phyloP scores from a whole-genome alignment of 164 flowering plant species.

The Santalum album region DNA sequence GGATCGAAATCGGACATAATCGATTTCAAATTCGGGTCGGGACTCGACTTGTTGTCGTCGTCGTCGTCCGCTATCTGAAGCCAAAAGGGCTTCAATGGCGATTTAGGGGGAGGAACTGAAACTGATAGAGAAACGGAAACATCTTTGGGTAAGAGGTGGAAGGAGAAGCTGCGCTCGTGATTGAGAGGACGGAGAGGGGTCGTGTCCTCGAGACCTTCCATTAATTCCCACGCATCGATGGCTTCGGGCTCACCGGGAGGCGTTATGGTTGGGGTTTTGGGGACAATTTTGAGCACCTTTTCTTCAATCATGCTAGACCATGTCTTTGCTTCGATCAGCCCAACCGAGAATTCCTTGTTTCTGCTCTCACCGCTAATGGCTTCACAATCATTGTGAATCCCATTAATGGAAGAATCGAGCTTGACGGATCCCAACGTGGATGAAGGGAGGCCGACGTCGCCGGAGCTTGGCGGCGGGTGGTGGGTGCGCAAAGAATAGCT shows the following conservation, averaged over 20 bases:
- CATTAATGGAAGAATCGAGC: slow-evolving; percentile 13
- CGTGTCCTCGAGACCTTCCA: slow-evolving; percentile 82
- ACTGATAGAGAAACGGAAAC: neutral
- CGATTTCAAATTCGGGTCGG: neutral
- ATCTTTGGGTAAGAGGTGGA: slow-evolving; percentile 19
- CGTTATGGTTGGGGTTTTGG: slow-evolving; percentile 53
- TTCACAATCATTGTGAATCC: slow-evolving; percentile 8
- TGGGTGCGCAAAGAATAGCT: slow-evolving; percentile 10
- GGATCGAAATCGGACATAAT: slow-evolving; percentile 47
- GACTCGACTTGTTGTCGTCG: neutral
- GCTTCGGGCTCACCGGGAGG: slow-evolving; percentile 87
- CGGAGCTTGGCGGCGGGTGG: slow-evolving; percentile 12
- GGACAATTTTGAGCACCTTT: slow-evolving; percentile 44
- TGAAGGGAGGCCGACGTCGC: slow-evolving; percentile 53
- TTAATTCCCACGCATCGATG: slow-evolving; percentile 81
- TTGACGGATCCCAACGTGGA: slow-evolving; percentile 53
- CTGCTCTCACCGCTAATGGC: no score
- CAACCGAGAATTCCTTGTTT: no score
- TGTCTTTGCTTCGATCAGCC: slow-evolving; percentile 48
- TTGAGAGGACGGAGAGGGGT: slow-evolving; percentile 31
- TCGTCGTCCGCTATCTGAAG: slow-evolving; percentile 13
- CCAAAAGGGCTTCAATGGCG: slow-evolving; percentile 32
- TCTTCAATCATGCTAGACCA: slow-evolving; percentile 65
- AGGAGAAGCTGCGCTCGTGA: slow-evolving; percentile 47
- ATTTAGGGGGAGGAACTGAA: slow-evolving; percentile 12